These are phyloP conservation scores for Davidsoniella virescens DNA, from an alignment of 2,329 filamentous ascomycete genomes.

Conservation along the genomic window DNA sequence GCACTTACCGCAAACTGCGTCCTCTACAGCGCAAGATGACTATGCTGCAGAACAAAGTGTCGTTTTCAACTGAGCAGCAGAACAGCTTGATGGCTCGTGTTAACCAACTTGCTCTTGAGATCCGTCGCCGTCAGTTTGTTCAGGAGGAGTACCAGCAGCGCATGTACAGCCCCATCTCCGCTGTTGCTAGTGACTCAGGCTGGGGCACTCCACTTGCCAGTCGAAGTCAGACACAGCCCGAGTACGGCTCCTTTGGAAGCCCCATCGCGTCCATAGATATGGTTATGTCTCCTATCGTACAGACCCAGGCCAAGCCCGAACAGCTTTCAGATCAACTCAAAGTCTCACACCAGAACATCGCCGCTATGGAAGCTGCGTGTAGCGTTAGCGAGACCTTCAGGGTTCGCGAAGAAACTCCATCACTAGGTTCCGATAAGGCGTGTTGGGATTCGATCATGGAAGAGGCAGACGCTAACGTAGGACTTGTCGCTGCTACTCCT, in stretches of 20 bases:
- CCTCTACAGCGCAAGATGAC: slow-evolving; percentile 9
- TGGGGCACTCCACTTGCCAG: no score
- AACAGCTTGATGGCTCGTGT: slow-evolving; percentile 9
- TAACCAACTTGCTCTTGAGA: slow-evolving; percentile 11
- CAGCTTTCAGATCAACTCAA: neutral
- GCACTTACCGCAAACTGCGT: slow-evolving; percentile 3
- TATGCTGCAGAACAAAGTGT: slow-evolving; percentile 6
- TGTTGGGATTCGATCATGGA: slow-evolving; percentile 6
- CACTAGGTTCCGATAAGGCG: slow-evolving; percentile 6
- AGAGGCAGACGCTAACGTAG: neutral
- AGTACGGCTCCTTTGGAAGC: no score
- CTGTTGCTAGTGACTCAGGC: neutral
- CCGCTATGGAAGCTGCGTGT: neutral
- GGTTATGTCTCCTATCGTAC: no score
- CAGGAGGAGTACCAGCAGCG: slow-evolving; percentile 10
- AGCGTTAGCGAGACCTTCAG: neutral
- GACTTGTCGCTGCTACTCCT: neutral
- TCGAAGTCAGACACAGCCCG: no score
- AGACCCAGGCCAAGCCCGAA: no score
- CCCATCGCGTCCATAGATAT: no score
- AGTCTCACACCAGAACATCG: neutral
- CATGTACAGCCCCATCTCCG: slow-evolving; percentile 1
- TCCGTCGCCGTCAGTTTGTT: slow-evolving; percentile 11
- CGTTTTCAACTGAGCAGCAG: slow-evolving; percentile 7
- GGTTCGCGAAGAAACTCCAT: slow-evolving; percentile 4